A percentile compares a stretch with the other conserved stretches of the same genome.
phyloP scores from a whole-genome alignment of 768 basidiomycete genomes.

The Hydnomerulius pinastri region DNA sequence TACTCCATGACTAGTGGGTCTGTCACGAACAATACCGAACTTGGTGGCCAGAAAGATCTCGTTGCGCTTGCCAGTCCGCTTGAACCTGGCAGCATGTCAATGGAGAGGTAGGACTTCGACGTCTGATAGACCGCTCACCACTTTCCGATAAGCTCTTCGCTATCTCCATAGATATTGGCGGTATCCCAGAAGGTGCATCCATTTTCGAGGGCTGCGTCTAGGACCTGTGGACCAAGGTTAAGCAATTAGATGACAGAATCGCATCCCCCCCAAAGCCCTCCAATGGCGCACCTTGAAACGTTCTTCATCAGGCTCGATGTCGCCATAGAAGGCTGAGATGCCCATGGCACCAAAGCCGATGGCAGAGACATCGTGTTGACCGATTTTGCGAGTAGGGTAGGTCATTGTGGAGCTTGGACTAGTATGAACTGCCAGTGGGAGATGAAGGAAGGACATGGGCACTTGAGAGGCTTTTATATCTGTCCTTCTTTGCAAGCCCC shows the following conservation, averaged over 20 bases:
- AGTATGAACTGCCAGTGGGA: too few species aligned
- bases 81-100: conserved; percentile 38
- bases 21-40: conserved; percentile 41
- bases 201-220: conserved; percentile 41
- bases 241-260: too few species aligned
- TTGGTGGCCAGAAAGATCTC: conserved; percentile 68
- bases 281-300: conserved; percentile 56
- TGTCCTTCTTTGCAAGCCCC: too few species aligned
- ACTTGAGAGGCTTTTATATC: too few species aligned
- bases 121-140: conserved; percentile 31
- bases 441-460: too few species aligned
- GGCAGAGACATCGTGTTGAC: conserved; percentile 44
- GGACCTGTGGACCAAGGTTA: conserved; percentile 32
- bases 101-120: neutral
- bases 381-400: conserved; percentile 47
- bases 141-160: conserved; percentile 47
- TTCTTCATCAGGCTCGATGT: conserved; percentile 51
- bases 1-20: conserved; percentile 19
- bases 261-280: too few species aligned
- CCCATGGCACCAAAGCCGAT: conserved; percentile 69
- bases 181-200: conserved; percentile 53
- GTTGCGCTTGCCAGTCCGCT: conserved; percentile 43
- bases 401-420: too few species aligned
- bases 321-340: conserved; percentile 51
- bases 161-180: conserved; percentile 43